Base-by-base conservation (phyloP, 805 yeast genomes). In the Zygotorulaspora florentina region DNA sequence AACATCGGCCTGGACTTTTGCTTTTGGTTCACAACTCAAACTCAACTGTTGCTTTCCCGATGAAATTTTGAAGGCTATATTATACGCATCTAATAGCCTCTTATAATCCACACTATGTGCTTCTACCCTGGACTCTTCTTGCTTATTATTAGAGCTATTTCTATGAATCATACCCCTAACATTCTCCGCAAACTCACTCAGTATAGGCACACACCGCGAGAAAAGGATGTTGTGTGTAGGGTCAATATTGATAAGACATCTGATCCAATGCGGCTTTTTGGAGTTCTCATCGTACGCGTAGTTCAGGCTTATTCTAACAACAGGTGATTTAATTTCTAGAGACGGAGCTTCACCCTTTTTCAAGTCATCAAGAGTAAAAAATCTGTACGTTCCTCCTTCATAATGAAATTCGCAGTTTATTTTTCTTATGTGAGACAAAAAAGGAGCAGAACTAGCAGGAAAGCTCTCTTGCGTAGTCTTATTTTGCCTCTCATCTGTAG, bases 11-110 rank as follows among this genome's bases (percentile, higher is more conserved):
- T 88, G 89, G 1, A 93, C 93, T 59, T 87, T 88, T 0, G 98
- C 98, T 13, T 83, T 83, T 1, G 99, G 99, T 50, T 87, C 91
- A 73, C 99, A 93, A 54, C 95, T 85, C 43, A 93, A 69, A 2
- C 85, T 76, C 17, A 93, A 61, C 36, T 76, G 77, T 61, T 93
- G 99, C 28, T 81, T 77, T 16, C 80, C 89, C 42, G 90, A 75
- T 34, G 75, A 71, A 6, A 90, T 52, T 0, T 84, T 80, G 44
- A 85, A 64, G 42, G 79, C 80, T 25, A 87, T 54, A 51, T 85
- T 88, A 43, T 84, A 60, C 25, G 78, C 76, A 34, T 73, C 70
- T 23, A 85, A 61, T 2, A 84, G 35, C 4, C 69, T 65, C 16
- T 76, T 72, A 34, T 77, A 59, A 40, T 75, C 72, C 56, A 62